phyloP scores from a whole-genome alignment of 1,139 yeast genomes.

The Diutina mesorugosa region DNA sequence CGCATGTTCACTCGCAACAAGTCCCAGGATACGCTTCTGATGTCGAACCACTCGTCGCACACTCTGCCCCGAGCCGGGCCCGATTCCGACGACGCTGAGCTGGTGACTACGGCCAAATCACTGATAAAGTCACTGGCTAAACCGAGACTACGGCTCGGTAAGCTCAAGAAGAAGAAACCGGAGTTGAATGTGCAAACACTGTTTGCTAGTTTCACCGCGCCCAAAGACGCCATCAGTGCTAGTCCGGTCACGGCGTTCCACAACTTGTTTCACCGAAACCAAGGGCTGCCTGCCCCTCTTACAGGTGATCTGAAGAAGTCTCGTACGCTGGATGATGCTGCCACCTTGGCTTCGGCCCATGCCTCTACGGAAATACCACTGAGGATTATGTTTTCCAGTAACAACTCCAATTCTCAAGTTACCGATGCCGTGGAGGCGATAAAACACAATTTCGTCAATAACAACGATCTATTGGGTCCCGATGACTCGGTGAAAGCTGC shows the following conservation, averaged over 20 bases:
- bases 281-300: background rate
- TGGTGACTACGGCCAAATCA: background rate
- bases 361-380: background rate
- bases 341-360: background rate
- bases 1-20: background rate
- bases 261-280: background rate
- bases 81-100: background rate
- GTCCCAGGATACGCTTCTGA: background rate
- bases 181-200: background rate
- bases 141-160: background rate
- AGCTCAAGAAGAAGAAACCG: background rate
- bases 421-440: background rate
- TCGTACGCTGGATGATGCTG: background rate
- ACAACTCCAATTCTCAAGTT: background rate
- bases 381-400: background rate
- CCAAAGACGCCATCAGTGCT: background rate
- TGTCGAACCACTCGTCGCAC: background rate
- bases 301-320: background rate
- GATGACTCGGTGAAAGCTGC: slow-evolving; percentile 1
- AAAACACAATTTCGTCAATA: background rate
- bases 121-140: background rate
- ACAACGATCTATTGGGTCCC: background rate
- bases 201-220: background rate
- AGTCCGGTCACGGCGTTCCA: background rate
- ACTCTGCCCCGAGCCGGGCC: background rate